Evolutionary conservation across 805 yeast genomes (phyloP), one percentile per base, ranked within the genome.

Genomic region (Schizosaccharomyces japonicus): DNA sequence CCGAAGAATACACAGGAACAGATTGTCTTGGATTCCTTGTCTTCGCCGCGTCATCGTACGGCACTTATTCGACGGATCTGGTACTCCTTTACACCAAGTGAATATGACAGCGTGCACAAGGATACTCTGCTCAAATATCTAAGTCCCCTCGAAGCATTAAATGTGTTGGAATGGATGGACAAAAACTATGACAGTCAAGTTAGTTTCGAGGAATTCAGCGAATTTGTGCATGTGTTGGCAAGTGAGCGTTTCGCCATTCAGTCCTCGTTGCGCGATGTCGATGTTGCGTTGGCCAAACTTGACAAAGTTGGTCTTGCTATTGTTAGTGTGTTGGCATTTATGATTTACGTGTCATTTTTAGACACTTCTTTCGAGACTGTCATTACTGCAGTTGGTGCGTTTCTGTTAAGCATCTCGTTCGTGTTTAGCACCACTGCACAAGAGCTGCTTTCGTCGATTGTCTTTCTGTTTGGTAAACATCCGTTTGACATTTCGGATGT

Each of bases 401-500:
- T 66, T 0, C 48, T 64, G 29, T 56, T 64, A 32, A 64, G 66
- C 3, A 48, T 64, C 34, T 62, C 68, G 10, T 64, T 62, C 51
- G 56, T 65, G 39, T 61, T 64, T 47, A 52, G 63, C 3, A 51
- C 60, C 21, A 60, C 66, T 8, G 57, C 60, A 13, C 65, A 61
- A 48, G 68, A 64, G 50, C 52, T 64, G n/a, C 55, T 65, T 44
- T 57, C 60, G 19, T 58, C 66, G 3, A 61, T 65, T 50, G 58
- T 64, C 11, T 64, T 61, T 50, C 49, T 64, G 48, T 64, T 64
- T 45, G 66, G 62, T 45, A 64, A 64, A 56, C 68, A 64, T 48
- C 68, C 68, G 3, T 56, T 54, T 45, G 68, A 64, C 50, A 60
- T 62, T 6, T 67, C 67, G n/a, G 68, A 64, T 42, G 49, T 60